Conservation (phyloP, 2,329 filamentous ascomycete genomes). For the Periconia digitata region DNA sequence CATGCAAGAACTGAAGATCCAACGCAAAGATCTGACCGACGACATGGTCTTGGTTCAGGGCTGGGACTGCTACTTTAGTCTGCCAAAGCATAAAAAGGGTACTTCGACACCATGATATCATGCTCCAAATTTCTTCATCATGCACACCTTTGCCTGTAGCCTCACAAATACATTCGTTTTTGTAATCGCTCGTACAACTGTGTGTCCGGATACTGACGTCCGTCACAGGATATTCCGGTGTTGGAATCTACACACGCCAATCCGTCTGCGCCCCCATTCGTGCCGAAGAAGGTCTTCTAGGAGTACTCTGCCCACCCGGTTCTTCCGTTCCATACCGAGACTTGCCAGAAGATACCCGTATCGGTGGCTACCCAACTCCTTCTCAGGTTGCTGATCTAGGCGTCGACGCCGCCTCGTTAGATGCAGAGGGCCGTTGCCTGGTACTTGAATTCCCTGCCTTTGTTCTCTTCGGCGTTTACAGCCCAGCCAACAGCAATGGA, state of each 20-base stretch:
- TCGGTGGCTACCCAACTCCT: slow-evolving; percentile 81
- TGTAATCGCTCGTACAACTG: background rate
- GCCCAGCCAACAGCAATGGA: slow-evolving; percentile 85
- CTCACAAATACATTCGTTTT: background rate
- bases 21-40: slow-evolving; percentile 85
- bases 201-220: slow-evolving; percentile 4
- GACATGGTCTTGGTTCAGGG: slow-evolving; percentile 95
- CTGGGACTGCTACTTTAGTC: slow-evolving; percentile 95
- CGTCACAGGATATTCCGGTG: slow-evolving; percentile 83
- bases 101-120: slow-evolving; percentile 10
- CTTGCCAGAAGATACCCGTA: slow-evolving; percentile 71
- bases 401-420: slow-evolving; percentile 70
- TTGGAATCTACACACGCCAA: slow-evolving; percentile 93
- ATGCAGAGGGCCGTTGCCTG: slow-evolving; percentile 89
- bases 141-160: slow-evolving; percentile 1
- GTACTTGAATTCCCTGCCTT: slow-evolving; percentile 93
- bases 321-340: slow-evolving; percentile 72
- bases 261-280: slow-evolving; percentile 80
- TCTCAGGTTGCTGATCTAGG: slow-evolving; percentile 65
- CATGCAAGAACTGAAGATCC: slow-evolving; percentile 96
- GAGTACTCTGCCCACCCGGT: slow-evolving; percentile 73
- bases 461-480: slow-evolving; percentile 89
- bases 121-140: background rate
- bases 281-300: slow-evolving; percentile 92
- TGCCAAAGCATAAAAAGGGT: slow-evolving; percentile 94